Base-by-base conservation (phyloP, 2,329 filamentous ascomycete genomes). In the Penicillium sp. region DNA sequence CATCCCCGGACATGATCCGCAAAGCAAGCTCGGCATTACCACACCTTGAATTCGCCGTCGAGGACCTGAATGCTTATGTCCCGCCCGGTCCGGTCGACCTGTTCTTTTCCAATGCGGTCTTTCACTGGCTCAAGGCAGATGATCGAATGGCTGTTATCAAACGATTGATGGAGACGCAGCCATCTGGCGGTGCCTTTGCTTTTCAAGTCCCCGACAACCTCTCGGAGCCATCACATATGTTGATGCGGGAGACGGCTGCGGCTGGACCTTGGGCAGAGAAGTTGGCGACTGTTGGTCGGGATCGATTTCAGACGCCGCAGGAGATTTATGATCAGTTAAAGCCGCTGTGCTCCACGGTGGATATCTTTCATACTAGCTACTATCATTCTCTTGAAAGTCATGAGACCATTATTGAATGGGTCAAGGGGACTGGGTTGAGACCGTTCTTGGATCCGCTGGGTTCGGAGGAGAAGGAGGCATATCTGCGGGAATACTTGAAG, bases 331-430 rank as follows among this genome's bases (percentile, higher is more conserved):
- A 79, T 39, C 63, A 63, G 1, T 52, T 80, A 2, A 61, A 57
- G 0, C 68, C 68, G 12, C 36, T 70, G 2, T 69, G 66, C 36
- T 47, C 56, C 0, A 49, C 46, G 2, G 62, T 80, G 2, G 62
- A 76, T 44, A 54, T 79, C 1, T 80, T 76, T 72, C 67, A 72
- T 29, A 75, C 73, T 1, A 54, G 59, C 27, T 80, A 80, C 44
- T 60, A 70, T 16, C 76, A 80, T 53, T 55, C 69, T 0, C 52
- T 80, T 39, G 60, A 66, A 2, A 66, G 62, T 14, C 73, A 73
- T 13, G 44, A 56, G 9, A 71, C 65, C 1, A 72, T 80, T 28
- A 70, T 79, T 4, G 75, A 79, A 54, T 80, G 77, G 77, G 71
- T 80, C 2, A 73, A 71, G 45, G 72, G 74, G 0, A 77, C 74